Evolutionary conservation across 139 green algal genomes (phyloP).

Genomic region (Chlamydomonas applanata): DNA sequence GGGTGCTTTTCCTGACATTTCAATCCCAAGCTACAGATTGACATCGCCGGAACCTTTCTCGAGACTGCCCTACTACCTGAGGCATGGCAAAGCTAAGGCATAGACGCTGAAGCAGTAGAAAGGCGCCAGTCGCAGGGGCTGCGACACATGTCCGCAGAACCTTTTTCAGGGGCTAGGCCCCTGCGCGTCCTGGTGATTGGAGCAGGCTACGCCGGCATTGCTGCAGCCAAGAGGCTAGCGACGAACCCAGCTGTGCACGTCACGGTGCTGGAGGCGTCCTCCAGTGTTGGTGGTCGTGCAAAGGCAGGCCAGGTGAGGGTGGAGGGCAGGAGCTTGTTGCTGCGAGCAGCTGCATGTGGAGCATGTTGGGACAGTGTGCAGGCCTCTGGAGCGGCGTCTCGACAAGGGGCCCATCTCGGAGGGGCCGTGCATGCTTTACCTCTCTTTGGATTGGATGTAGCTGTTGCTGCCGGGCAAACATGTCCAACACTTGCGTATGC

Average conservation of each 20-base stretch:
- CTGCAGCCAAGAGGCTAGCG: constrained; percentile 4
- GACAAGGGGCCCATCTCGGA: neutral
- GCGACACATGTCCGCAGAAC: too few relatives aligned
- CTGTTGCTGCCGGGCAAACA: neutral
- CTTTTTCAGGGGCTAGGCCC: too few relatives aligned
- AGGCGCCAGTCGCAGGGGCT: too few relatives aligned
- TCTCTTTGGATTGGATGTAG: neutral
- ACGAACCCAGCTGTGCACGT: neutral
- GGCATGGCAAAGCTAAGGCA: too few relatives aligned
- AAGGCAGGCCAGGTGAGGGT: constrained; percentile 10
- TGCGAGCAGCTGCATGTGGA: neutral
- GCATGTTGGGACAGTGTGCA: neutral
- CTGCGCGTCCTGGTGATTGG: constrained; percentile 14
- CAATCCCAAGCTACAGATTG: too few relatives aligned
- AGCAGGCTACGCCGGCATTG: constrained; percentile 25
- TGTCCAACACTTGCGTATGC: neutral
- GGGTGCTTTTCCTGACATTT: too few relatives aligned
- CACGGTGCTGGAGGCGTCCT: constrained; percentile 24
- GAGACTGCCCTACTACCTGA: too few relatives aligned
- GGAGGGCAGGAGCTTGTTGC: too few relatives aligned
- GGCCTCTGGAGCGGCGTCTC: neutral
- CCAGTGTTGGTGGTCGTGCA: constrained; percentile 18
- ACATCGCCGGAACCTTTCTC: too few relatives aligned
- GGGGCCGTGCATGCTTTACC: neutral
- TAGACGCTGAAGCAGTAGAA: neutral